Percentiles rank a stretch among this genome's conserved stretches.
Conservation (phyloP, 2,329 filamentous ascomycete genomes). For the Beauveria pseudobassiana region DNA sequence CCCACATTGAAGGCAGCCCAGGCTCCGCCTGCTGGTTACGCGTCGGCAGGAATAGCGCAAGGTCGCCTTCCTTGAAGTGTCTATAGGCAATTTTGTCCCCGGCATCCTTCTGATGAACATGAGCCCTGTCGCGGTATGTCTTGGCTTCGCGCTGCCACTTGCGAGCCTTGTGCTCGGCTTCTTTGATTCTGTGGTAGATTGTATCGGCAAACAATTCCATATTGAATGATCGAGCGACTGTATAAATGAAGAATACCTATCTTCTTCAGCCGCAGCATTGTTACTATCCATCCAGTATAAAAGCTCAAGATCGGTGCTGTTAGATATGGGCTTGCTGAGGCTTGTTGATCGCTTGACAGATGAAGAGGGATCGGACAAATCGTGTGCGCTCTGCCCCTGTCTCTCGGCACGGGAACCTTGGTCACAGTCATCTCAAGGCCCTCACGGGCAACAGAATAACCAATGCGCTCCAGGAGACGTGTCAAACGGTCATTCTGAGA, state of each 20-base stretch:
- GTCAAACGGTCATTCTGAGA: slow-evolving; percentile 77
- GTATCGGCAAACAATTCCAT: slow-evolving; percentile 78
- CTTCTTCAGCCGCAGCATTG: slow-evolving; percentile 57
- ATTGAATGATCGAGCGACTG: slow-evolving; percentile 67
- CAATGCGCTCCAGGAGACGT: slow-evolving; percentile 76
- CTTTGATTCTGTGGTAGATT: slow-evolving; percentile 81
- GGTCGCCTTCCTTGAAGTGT: slow-evolving; percentile 92
- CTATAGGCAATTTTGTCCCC: slow-evolving; percentile 95
- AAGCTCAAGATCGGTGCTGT: slow-evolving; percentile 61
- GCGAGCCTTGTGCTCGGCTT: slow-evolving; percentile 85
- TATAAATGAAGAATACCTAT: slow-evolving; percentile 70
- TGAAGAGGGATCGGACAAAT: slow-evolving; percentile 48
- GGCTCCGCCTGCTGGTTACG: slow-evolving; percentile 86
- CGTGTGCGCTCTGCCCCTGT: slow-evolving; percentile 44
- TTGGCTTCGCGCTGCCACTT: slow-evolving; percentile 90
- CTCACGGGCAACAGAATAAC: slow-evolving; percentile 72
- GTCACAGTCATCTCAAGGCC: slow-evolving; percentile 68
- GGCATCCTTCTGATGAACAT: slow-evolving; percentile 71
- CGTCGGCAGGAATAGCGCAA: slow-evolving; percentile 89
- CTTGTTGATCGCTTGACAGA: slow-evolving; percentile 48
- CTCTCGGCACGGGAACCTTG: slow-evolving; percentile 56
- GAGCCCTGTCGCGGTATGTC: slow-evolving; percentile 79
- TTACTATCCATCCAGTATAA: slow-evolving; percentile 75
- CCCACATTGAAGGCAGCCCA: slow-evolving; percentile 99
- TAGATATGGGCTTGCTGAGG: slow-evolving; percentile 47